Evolutionary conservation across 495 filamentous ascomycete species (phyloP).

Genomic region (Daldinia grandis): DNA sequence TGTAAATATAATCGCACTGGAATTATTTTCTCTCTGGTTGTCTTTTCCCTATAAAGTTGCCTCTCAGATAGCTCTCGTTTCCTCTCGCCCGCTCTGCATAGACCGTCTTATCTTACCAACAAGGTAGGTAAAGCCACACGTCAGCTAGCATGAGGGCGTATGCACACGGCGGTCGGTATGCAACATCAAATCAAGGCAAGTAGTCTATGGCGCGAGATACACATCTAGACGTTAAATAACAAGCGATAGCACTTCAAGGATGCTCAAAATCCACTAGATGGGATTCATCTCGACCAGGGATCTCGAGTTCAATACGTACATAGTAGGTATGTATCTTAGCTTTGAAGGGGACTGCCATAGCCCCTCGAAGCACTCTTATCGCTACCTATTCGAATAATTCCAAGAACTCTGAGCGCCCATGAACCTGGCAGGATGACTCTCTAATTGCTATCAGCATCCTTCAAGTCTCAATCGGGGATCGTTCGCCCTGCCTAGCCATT

Average conservation of each 20-base stretch:
- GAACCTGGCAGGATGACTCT: background rate
- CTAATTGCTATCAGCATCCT: background rate
- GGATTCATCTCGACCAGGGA: background rate
- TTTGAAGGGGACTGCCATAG: background rate
- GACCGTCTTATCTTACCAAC: slow-evolving; percentile 9
- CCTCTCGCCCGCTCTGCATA: background rate
- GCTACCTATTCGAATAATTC: background rate
- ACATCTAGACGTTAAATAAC: background rate
- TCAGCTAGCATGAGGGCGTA: slow-evolving; percentile 16
- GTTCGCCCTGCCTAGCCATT: background rate
- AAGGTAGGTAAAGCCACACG: slow-evolving; percentile 9
- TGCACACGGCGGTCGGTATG: background rate
- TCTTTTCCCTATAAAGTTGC: background rate
- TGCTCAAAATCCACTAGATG: background rate
- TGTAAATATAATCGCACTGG: background rate
- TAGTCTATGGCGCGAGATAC: background rate
- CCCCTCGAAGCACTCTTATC: background rate
- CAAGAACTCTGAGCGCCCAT: background rate
- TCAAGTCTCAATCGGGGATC: background rate
- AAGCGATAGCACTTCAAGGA: background rate
- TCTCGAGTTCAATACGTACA: background rate
- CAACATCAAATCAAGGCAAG: too few species aligned
- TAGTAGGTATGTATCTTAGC: too few species aligned
- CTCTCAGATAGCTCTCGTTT: background rate
- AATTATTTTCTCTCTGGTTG: background rate